Conservation (phyloP, 2,329 filamentous ascomycete species). For the Phyllosticta citrichinensis region DNA sequence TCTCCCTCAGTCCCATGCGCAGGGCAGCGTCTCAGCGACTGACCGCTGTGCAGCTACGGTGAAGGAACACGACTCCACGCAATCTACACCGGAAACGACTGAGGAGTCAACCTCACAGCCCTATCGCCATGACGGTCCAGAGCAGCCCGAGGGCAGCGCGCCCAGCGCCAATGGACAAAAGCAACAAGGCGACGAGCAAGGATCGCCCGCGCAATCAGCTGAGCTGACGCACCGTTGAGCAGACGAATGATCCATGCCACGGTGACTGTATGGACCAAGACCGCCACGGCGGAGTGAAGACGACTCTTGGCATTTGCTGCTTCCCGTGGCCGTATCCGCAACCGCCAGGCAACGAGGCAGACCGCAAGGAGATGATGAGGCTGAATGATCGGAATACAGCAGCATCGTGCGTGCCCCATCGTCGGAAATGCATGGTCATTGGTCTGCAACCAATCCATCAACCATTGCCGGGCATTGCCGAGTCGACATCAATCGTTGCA, state of each 20-base stretch:
- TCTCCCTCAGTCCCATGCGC: not conserved
- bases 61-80: not conserved
- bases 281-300: not conserved
- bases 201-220: not conserved
- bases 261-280: not conserved
- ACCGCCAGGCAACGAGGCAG: not conserved
- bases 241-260: not conserved
- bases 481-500: not conserved
- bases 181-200: not conserved
- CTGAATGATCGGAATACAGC: not conserved
- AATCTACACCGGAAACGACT: not conserved
- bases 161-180: not conserved
- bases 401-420: not conserved
- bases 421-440: not conserved
- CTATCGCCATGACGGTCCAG: not conserved
- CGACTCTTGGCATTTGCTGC: not conserved
- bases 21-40: not conserved
- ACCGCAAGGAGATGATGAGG: not conserved
- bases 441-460: not conserved
- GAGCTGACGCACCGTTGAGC: not conserved
- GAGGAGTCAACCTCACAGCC: not conserved
- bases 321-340: not conserved
- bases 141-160: not conserved
- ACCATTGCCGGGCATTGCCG: not conserved
- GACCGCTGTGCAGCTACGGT: not conserved